A percentile compares a stretch with the other conserved stretches of the same genome.
Evolutionary conservation across 352 stramenopile genomes (phyloP).

Genomic region (Blastocystis sp.): DNA sequence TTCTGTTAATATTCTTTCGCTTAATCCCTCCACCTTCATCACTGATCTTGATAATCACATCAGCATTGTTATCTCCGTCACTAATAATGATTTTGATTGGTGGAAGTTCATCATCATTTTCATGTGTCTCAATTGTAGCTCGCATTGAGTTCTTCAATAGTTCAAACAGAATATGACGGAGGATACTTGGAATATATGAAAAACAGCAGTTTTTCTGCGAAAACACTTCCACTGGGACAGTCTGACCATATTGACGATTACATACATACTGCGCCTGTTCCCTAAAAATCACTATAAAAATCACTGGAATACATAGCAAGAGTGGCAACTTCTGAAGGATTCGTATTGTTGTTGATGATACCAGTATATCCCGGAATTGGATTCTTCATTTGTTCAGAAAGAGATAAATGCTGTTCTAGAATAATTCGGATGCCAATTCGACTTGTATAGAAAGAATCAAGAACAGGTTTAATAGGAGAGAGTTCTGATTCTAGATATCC

Average conservation of each 20-base stretch:
- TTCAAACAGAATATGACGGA: constrained; percentile 97
- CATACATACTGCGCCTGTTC: constrained; percentile 97
- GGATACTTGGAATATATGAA: constrained; percentile 84
- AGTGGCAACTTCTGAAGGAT: constrained; percentile 29
- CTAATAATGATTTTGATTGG: constrained; percentile 98
- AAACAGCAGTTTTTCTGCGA: constrained; percentile 95
- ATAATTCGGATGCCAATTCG: constrained; percentile 98
- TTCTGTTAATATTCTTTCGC: constrained; percentile 89
- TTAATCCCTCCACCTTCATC: constrained; percentile 98
- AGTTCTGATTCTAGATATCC: constrained; percentile 75
- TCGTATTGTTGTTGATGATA: constrained; percentile 62
- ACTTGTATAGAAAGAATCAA: constrained; percentile 98
- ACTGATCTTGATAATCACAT: constrained; percentile 98
- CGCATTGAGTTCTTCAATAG: constrained; percentile 98
- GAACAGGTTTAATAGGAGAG: constrained; percentile 87
- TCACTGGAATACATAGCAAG: constrained; percentile 71
- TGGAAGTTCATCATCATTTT: constrained; percentile 85
- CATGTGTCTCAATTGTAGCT: constrained; percentile 92
- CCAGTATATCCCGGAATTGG: constrained; percentile 64
- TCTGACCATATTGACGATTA: constrained; percentile 94
- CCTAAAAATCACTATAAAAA: constrained; percentile 88
- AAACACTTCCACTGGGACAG: constrained; percentile 92
- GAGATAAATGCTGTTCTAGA: constrained; percentile 92
- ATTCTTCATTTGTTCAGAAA: constrained; percentile 70
- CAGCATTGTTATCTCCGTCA: constrained; percentile 94